Percentiles rank a stretch among this genome's conserved stretches.
Conservation (phyloP, 2,329 filamentous ascomycete species). For the Ceratocystis cubensis region DNA sequence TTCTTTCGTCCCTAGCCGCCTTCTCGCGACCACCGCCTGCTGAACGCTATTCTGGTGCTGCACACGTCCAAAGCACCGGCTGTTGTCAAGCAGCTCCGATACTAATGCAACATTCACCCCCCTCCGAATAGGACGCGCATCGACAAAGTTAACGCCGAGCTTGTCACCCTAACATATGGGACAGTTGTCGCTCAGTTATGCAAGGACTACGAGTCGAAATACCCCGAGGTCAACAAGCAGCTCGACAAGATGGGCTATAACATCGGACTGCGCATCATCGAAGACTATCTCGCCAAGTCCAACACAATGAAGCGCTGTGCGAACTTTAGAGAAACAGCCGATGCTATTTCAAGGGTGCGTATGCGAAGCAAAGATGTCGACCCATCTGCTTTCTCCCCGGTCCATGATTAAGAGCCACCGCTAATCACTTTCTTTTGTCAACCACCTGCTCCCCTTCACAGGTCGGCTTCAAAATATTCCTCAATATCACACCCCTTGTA, state of each 20-base stretch:
- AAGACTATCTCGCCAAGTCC: constrained; percentile 94
- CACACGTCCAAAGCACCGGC: not conserved
- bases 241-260: constrained; percentile 99
- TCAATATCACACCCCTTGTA: constrained; percentile 87
- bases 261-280: constrained; percentile 87
- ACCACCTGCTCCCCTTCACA: constrained; percentile 29
- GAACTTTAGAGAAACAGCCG: constrained; percentile 91
- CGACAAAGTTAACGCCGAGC: constrained; percentile 95
- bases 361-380: not conserved
- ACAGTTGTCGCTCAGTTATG: constrained; percentile 94
- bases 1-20: not conserved
- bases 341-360: constrained; percentile 81
- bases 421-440: not conserved
- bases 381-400: not conserved
- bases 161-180: constrained; percentile 94
- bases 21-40: not conserved
- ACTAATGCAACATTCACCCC: constrained; percentile 5
- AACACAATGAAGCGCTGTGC: constrained; percentile 76
- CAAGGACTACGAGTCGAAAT: constrained; percentile 91
- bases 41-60: not conserved
- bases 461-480: constrained; percentile 98
- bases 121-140: constrained; percentile 59
- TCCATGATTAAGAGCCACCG: not conserved
- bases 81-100: not conserved
- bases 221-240: constrained; percentile 91